These are phyloP conservation scores for Verticillium isaacii DNA, from an alignment of 2,329 filamentous ascomycete species.

Conservation along the genomic window DNA sequence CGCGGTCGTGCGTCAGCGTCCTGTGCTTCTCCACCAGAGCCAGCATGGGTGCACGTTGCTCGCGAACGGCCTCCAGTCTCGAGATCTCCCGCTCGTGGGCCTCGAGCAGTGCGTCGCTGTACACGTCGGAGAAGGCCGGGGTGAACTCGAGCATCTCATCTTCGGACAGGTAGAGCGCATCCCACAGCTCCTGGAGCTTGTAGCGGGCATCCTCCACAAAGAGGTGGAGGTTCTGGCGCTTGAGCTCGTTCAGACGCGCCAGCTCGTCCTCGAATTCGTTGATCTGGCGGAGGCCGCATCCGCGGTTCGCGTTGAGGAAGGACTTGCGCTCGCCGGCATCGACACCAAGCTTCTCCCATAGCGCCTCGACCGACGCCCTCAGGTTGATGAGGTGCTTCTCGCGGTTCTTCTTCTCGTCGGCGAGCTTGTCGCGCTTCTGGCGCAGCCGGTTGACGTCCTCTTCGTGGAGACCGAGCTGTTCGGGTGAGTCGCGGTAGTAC, in stretches of 20 bases:
- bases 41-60: conserved; percentile 82
- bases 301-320: conserved; percentile 83
- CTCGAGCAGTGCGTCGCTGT: conserved; percentile 90
- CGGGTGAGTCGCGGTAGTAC: conserved; percentile 82
- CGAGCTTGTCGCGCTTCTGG: conserved; percentile 71
- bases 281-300: conserved; percentile 85
- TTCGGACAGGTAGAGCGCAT: conserved; percentile 87
- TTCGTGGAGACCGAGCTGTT: conserved; percentile 88
- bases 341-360: conserved; percentile 86
- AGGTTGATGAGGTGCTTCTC: conserved; percentile 76
- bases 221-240: conserved; percentile 88
- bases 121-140: conserved; percentile 94
- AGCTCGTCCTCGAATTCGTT: conserved; percentile 96
- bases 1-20: conserved; percentile 75
- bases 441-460: conserved; percentile 74
- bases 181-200: conserved; percentile 93
- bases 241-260: conserved; percentile 79
- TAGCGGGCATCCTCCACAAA: conserved; percentile 93
- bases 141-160: conserved; percentile 99
- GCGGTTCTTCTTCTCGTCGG: conserved; percentile 82
- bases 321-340: conserved; percentile 77
- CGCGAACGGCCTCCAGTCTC: conserved; percentile 73
- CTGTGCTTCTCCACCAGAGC: conserved; percentile 80
- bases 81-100: conserved; percentile 90
- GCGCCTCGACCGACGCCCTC: conserved; percentile 68